These are phyloP conservation scores for Fagopyrum esculentum DNA, from an alignment of 148 eudicot species.

Conservation along the genomic window DNA sequence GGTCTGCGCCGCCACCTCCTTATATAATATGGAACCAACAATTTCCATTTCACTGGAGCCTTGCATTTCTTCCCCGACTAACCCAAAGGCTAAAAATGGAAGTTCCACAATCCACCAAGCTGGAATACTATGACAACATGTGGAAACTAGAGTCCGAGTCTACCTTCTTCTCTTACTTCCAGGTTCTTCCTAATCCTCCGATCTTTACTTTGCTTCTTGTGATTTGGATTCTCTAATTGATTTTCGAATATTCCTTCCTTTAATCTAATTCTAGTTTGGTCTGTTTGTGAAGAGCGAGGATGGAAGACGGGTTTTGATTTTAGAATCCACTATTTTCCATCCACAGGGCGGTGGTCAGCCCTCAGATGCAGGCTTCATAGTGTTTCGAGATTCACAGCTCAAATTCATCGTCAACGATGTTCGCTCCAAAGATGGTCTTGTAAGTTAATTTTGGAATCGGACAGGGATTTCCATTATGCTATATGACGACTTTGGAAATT, in stretches of 20 bases:
- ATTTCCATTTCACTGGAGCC: neutral
- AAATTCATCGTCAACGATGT: slow-evolving; percentile 65
- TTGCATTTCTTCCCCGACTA: neutral
- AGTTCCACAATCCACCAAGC: slow-evolving; percentile 3
- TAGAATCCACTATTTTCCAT: slow-evolving; percentile 75
- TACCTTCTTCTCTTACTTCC: neutral
- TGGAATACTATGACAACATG: slow-evolving; percentile 12
- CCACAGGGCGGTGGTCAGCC: slow-evolving; percentile 98
- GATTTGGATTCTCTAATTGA: neutral
- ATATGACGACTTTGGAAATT: neutral
- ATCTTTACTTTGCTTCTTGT: neutral
- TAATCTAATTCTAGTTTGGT: neutral
- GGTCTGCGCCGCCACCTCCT: neutral
- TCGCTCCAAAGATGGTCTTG: slow-evolving; percentile 60
- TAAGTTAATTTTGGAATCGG: slow-evolving; percentile 23
- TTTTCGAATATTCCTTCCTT: neutral
- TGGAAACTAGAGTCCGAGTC: slow-evolving; percentile 2
- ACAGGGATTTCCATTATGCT: neutral
- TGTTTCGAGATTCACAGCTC: slow-evolving; percentile 27
- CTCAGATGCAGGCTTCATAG: slow-evolving; percentile 58
- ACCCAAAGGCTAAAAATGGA: neutral
- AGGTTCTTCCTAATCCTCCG: neutral
- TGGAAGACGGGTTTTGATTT: slow-evolving; percentile 39
- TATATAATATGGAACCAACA: neutral
- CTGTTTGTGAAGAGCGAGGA: slow-evolving; percentile 36